Conservation (phyloP, 352 stramenopile species). For the Pythium graminicola region DNA sequence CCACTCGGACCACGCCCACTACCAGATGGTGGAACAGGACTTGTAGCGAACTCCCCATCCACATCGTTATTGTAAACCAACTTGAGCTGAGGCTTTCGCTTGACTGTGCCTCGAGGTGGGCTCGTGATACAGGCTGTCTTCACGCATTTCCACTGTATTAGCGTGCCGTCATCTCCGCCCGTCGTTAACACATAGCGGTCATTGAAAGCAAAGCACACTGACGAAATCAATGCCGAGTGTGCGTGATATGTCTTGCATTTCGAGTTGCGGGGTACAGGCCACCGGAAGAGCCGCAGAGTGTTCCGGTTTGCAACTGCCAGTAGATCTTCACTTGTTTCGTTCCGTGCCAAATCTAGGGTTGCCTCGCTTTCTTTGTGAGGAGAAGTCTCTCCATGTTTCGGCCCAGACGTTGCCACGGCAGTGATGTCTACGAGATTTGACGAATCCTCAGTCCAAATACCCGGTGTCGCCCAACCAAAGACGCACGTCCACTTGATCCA, state of each 20-base stretch:
- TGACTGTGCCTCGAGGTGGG: neutral
- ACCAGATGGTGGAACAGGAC: constrained; percentile 11
- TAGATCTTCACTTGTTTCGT: constrained; percentile 28
- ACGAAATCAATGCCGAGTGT: constrained; percentile 41
- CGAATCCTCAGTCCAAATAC: constrained; percentile 50
- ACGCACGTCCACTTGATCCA: constrained; percentile 66
- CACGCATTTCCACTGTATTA: constrained; percentile 50
- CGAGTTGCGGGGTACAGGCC: constrained; percentile 34
- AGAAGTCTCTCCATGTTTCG: neutral
- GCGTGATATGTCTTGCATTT: constrained; percentile 40
- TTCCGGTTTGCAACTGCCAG: constrained; percentile 40
- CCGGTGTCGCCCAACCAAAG: constrained; percentile 58
- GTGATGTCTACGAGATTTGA: constrained; percentile 49
- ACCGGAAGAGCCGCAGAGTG: constrained; percentile 47
- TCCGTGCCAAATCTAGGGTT: neutral
- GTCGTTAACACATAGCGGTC: constrained; percentile 42
- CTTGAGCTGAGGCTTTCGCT: constrained; percentile 17
- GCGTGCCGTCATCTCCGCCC: constrained; percentile 46
- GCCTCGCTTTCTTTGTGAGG: neutral
- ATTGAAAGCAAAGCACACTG: constrained; percentile 44
- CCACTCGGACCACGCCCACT: neutral
- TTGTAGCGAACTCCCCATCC: neutral
- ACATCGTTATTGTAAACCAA: constrained; percentile 2
- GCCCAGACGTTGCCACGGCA: constrained; percentile 32
- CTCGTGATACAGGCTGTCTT: neutral